Evolutionary conservation across 1,284 basidiomycete species (phyloP), one percentile per base, ranked within the genome.

Genomic region (Pseudozyma sp.): DNA sequence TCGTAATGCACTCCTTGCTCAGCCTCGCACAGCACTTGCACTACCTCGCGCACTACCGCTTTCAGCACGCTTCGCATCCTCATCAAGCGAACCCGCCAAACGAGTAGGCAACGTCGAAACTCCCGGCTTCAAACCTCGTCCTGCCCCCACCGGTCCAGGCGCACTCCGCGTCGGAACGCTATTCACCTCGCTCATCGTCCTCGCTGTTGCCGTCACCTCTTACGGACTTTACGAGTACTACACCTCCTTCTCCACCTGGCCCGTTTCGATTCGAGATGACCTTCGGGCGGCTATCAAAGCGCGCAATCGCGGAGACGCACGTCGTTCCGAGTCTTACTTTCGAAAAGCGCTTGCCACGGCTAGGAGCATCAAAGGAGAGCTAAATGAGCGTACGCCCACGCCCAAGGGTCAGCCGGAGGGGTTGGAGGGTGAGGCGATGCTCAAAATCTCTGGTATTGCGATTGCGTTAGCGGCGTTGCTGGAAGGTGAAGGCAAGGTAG

Each of bases 171-270:
- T 76, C 14, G 74, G 74, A 6, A 76, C 74, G 0, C 59, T 76
- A 31, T 76, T 75, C 57, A 60, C 60, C 48, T 60, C 59, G 21
- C 74, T 85, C 25, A 71, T 77, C 18, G 65, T 78, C 1, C 63
- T 83, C 9, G 84, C 79, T 7, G 47, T 86, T 16, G 78, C 66
- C 6, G 70, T 80, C 5, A 86, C 85, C 5, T 63, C 65, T 9
- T 79, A 80, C 25, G 84, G 85, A 11, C 61, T 85, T 40, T 85
- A 80, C 57, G 74, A 82, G 47, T 86, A 80, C 64, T 84, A 82
- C 62, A 75, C 71, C 19, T 79, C 84, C 13, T 83, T 86, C 66
- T 73, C 64, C 34, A 80, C 81, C 31, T 86, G 84, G 83, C 85
- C 85, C 13, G 59, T 68, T 5, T 75, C 79, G 53, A 60, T 86